A percentile compares a stretch with the other conserved stretches of the same genome.
Conservation (phyloP, 176 grass and related monocot species). For the Cocos nucifera region DNA sequence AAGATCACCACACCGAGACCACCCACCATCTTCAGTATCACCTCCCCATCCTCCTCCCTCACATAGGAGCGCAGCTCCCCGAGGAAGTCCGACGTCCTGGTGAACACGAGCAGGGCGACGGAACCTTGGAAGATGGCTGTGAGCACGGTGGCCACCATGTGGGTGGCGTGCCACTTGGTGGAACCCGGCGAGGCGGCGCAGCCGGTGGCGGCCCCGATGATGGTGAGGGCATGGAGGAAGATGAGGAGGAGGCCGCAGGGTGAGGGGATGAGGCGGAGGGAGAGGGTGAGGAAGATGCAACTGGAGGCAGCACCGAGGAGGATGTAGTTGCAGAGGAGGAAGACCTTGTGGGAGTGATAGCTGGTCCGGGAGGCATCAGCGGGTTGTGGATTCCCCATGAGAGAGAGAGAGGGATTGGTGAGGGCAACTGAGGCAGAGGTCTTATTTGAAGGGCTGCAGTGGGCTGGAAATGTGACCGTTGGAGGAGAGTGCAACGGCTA, state of each 20-base stretch:
- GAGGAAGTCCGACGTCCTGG: constrained; percentile 22
- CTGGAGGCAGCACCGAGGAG: constrained; percentile 83
- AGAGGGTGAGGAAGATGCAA: constrained; percentile 94
- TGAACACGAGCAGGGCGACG: constrained; percentile 18
- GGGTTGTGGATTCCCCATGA: too few species aligned
- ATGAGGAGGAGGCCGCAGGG: constrained; percentile 87
- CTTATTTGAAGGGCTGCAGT: too few species aligned
- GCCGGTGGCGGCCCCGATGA: constrained; percentile 52
- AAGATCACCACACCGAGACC: constrained; percentile 71
- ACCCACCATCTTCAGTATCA: constrained; percentile 96
- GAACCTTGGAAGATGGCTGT: constrained; percentile 14
- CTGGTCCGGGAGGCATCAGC: too few species aligned
- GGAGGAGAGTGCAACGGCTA: too few species aligned
- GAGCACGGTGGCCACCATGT: constrained; percentile 40
- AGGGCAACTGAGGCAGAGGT: too few species aligned
- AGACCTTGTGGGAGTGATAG: constrained; percentile 44
- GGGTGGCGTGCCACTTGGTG: constrained; percentile 60
- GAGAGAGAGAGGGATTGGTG: too few species aligned
- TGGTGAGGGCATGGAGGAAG: constrained; percentile 82
- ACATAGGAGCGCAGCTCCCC: constrained; percentile 76
- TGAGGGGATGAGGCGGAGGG: constrained; percentile 86
- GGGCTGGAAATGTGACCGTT: too few species aligned
- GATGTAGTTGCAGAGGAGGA: constrained; percentile 90
- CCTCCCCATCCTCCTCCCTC: constrained; percentile 77
- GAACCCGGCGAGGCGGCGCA: constrained; percentile 50